phyloP scores from a whole-genome alignment of 73 alveolate species.

The Tetrahymena elliotti region DNA sequence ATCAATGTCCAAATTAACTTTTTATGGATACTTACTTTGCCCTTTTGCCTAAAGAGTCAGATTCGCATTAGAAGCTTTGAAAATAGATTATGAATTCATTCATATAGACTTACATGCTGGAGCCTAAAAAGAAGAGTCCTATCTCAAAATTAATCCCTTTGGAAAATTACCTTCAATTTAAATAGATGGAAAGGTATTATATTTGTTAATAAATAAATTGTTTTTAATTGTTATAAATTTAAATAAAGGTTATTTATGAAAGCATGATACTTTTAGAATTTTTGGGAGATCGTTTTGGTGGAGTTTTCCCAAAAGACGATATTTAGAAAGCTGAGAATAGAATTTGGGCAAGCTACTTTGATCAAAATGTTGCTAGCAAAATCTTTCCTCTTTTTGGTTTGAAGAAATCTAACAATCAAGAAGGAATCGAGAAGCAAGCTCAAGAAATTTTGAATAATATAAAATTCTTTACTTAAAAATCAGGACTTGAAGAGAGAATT shows the following conservation, averaged over 20 bases:
- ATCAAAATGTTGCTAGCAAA: not conserved
- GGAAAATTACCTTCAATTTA: not conserved
- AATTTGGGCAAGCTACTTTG: not conserved
- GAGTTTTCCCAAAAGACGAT: not conserved
- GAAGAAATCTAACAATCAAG: not conserved
- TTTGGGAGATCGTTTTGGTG: not conserved
- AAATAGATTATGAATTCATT: not conserved
- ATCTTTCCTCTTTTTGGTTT: not conserved
- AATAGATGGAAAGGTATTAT: not conserved
- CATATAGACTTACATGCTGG: not conserved
- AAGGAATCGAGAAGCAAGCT: not conserved
- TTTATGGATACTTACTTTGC: not conserved
- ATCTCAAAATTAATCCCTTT: not conserved
- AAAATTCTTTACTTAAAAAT: not conserved
- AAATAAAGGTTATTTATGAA: not conserved
- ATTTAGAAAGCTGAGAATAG: not conserved
- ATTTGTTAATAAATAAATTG: not conserved
- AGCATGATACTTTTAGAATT: not conserved
- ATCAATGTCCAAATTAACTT: not conserved
- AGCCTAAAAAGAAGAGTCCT: not conserved
- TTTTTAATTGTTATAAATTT: not conserved
- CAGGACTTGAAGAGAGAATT: not conserved
- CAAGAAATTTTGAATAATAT: not conserved
- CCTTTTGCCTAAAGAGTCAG: not conserved
- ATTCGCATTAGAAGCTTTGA: not conserved